Evolutionary conservation across 2,329 filamentous ascomycete species (phyloP).

Genomic region (Gnomoniopsis sp.): DNA sequence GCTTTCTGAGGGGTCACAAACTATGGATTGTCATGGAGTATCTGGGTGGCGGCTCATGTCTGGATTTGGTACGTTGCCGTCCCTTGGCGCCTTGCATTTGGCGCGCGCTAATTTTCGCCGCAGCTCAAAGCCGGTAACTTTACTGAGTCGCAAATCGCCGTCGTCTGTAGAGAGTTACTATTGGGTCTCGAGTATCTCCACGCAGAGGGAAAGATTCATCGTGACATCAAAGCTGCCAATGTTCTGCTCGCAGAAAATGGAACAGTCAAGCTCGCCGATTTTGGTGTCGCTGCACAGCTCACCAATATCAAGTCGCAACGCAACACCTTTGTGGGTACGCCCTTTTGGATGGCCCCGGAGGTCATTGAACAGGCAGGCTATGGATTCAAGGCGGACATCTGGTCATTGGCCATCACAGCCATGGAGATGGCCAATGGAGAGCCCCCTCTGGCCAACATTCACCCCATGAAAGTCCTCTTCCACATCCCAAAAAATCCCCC

Average conservation of each 20-base stretch:
- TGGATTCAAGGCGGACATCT: constrained; percentile 90
- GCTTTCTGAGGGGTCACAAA: constrained; percentile 93
- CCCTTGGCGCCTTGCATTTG: background rate
- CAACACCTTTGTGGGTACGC: constrained; percentile 96
- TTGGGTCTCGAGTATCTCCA: constrained; percentile 91
- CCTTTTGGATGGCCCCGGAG: constrained; percentile 96
- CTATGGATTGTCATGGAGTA: constrained; percentile 99
- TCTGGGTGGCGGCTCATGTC: constrained; percentile 88
- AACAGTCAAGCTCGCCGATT: constrained; percentile 94
- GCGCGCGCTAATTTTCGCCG: constrained; percentile 22
- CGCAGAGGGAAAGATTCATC: constrained; percentile 89
- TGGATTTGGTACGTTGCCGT: constrained; percentile 69
- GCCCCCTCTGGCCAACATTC: constrained; percentile 79
- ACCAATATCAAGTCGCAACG: constrained; percentile 97
- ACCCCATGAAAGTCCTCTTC: constrained; percentile 93
- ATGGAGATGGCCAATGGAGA: constrained; percentile 87
- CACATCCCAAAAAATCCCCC: constrained; percentile 86
- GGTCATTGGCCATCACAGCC: constrained; percentile 88
- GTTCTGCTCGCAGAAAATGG: constrained; percentile 87
- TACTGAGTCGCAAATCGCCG: constrained; percentile 85
- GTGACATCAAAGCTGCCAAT: constrained; percentile 96
- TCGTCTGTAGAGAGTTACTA: constrained; percentile 88
- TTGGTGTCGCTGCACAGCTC: constrained; percentile 93
- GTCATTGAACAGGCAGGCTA: constrained; percentile 83
- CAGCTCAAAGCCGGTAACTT: constrained; percentile 89